These are phyloP conservation scores for Pulveroboletus sp. DNA, from an alignment of 768 basidiomycete species.

Conservation along the genomic window DNA sequence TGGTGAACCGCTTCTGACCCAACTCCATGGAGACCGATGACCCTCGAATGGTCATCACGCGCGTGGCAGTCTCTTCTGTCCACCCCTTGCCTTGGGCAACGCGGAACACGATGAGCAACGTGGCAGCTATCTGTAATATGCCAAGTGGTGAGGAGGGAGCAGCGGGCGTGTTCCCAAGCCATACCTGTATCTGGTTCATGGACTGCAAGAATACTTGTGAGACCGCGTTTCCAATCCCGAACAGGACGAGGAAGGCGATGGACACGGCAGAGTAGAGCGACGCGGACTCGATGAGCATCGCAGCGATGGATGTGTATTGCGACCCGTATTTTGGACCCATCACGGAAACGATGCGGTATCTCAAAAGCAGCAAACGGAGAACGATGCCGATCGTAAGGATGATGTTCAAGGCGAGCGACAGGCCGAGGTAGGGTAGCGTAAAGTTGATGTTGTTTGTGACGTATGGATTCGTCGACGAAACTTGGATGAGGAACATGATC, in stretches of 20 bases:
- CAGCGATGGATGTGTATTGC: constrained; percentile 29
- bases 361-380: constrained; percentile 22
- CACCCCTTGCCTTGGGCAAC: constrained; percentile 2
- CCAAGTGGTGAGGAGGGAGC: background rate
- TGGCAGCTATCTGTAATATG: background rate
- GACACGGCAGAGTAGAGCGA: constrained; percentile 26
- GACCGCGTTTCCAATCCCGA: constrained; percentile 14
- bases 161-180: background rate
- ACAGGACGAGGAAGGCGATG: constrained; percentile 29
- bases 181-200: constrained; percentile 28
- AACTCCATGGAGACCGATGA: background rate
- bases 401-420: constrained; percentile 33
- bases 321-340: constrained; percentile 22
- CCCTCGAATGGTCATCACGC: background rate
- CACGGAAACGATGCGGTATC: constrained; percentile 1
- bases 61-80: background rate
- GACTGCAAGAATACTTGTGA: constrained; percentile 29
- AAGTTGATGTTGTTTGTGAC: constrained; percentile 10
- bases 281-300: constrained; percentile 35
- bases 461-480: constrained; percentile 11
- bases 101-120: background rate
- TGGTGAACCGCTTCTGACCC: background rate
- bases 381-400: constrained; percentile 30
- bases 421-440: constrained; percentile 20
- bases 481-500: constrained; percentile 7